Evolutionary conservation across 192 early-diverging fungal species (phyloP), one percentile per base, ranked within the genome.

Genomic region (Chytriomyces sp.): DNA sequence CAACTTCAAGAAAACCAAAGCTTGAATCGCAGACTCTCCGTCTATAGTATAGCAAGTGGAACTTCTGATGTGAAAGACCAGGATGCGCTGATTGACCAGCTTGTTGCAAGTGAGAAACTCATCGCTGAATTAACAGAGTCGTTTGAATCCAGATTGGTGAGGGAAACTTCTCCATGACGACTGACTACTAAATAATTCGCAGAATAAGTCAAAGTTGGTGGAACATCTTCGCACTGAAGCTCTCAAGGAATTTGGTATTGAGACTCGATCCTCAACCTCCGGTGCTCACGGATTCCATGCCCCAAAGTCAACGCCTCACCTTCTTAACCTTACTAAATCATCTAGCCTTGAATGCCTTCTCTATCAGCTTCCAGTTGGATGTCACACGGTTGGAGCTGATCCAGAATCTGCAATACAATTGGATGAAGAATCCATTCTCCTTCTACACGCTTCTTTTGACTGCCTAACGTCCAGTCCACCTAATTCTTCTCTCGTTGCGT

Each of bases 321-420:
- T 96, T 53, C 87, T 96, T 64, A 96, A 95, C 67, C 85, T 94
- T 26, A 94, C 91, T 72, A 92, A 96, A 73, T 91, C 93, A 55
- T 83, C 91, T 17, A 91, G 93, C 90, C 91, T 91, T 19, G 93
- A 96, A 72, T 95, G 93, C 63, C 81, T 96, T 2, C 86, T 96
- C n/a, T 95, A 94, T 79, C 90, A 90, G 55, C 81, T 96, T 59
- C 90, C 90, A 52, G 83, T 86, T 1, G 94, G 94, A 0, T 78
- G 67, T 5, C 93, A 92, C 0, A 64, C 75, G 5, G 93, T 94
- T 3, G 94, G 91, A 17, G 25, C 19, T n/a, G 17, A 39, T 10
- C 59, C 70, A 0, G 57, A 49, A 4, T 76, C 79, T 36, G 84
- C 89, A 31, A 89, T 95, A 44, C 82, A 87, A 32, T 70, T 91